These are phyloP conservation scores for Pythium chondricola DNA, from an alignment of 352 stramenopile species.

Conservation along the genomic window DNA sequence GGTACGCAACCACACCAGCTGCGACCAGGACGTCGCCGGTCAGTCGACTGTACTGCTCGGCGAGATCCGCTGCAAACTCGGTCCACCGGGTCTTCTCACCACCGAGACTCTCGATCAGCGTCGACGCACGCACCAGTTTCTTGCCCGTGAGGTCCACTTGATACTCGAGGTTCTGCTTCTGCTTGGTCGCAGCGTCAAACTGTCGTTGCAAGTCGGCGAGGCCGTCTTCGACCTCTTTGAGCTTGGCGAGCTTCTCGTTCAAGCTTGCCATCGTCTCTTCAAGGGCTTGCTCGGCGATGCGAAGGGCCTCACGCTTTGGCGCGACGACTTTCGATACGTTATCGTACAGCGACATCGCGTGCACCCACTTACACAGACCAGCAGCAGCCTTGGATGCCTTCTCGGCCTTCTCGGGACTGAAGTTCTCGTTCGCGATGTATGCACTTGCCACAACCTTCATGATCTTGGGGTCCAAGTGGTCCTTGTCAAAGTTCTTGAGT, in stretches of 20 bases:
- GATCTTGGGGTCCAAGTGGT: slow-evolving; percentile 83
- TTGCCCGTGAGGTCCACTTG: slow-evolving; percentile 92
- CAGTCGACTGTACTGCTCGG: slow-evolving; percentile 81
- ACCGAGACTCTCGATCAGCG: slow-evolving; percentile 90
- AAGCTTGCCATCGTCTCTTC: slow-evolving; percentile 87
- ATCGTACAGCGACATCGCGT: slow-evolving; percentile 92
- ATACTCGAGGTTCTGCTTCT: slow-evolving; percentile 90
- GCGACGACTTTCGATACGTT: slow-evolving; percentile 91
- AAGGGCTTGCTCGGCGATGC: slow-evolving; percentile 76
- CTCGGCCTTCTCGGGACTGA: slow-evolving; percentile 88
- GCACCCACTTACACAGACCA: slow-evolving; percentile 92
- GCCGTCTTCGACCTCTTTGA: slow-evolving; percentile 90
- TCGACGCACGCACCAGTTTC: slow-evolving; percentile 90
- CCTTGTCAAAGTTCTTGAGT: slow-evolving; percentile 89
- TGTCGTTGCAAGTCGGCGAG: slow-evolving; percentile 82
- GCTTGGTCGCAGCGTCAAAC: slow-evolving; percentile 84
- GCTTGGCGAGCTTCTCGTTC: slow-evolving; percentile 86
- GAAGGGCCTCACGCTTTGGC: slow-evolving; percentile 88
- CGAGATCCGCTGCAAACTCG: slow-evolving; percentile 80
- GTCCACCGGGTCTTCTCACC: slow-evolving; percentile 91
- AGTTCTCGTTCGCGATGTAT: slow-evolving; percentile 90
- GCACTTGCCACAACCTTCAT: slow-evolving; percentile 86
- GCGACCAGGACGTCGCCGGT: slow-evolving; percentile 91
- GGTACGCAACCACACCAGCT: slow-evolving; percentile 89
- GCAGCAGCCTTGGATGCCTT: slow-evolving; percentile 91